Evolutionary conservation across 805 yeast genomes (phyloP).

Genomic region (Candida vaughaniae): DNA sequence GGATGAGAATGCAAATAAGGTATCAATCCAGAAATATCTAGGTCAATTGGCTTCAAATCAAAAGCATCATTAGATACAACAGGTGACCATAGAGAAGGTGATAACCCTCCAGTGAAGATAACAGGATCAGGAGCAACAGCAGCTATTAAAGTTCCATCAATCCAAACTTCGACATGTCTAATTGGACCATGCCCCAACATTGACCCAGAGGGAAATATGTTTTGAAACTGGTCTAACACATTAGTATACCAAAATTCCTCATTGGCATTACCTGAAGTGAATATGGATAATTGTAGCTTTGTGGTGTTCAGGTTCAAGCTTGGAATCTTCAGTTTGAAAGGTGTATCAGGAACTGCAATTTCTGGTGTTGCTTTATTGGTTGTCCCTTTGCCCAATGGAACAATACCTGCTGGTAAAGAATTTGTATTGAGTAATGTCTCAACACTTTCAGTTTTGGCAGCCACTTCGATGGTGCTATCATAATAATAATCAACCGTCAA

Average conservation of each 20-base stretch:
- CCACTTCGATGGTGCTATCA: slow-evolving; percentile 15
- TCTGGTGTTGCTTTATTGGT: slow-evolving; percentile 27
- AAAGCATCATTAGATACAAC: slow-evolving; percentile 72
- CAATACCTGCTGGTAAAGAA: slow-evolving; percentile 39
- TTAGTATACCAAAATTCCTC: slow-evolving; percentile 87
- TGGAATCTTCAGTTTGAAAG: slow-evolving; percentile 42
- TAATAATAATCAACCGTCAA: slow-evolving; percentile 53
- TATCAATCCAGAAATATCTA: slow-evolving; percentile 69
- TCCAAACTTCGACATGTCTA: slow-evolving; percentile 61
- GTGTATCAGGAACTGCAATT: slow-evolving; percentile 43
- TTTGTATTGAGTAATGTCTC: slow-evolving; percentile 24
- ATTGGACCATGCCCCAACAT: slow-evolving; percentile 67
- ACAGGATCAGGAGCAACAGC: slow-evolving; percentile 68
- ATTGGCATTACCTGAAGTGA: slow-evolving; percentile 70
- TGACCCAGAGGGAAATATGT: slow-evolving; percentile 28
- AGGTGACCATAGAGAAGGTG: slow-evolving; percentile 81
- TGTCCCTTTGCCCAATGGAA: slow-evolving; percentile 31
- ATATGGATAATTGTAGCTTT: slow-evolving; percentile 55
- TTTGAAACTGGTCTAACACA: slow-evolving; percentile 46
- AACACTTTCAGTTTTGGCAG: not conserved
- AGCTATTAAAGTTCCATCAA: slow-evolving; percentile 60
- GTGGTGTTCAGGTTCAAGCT: slow-evolving; percentile 55
- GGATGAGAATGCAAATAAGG: slow-evolving; percentile 49
- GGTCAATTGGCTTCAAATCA: slow-evolving; percentile 66
- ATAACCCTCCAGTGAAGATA: slow-evolving; percentile 76